Conservation (phyloP, 2,329 filamentous ascomycete genomes). For the Paecilomyces variotii region DNA sequence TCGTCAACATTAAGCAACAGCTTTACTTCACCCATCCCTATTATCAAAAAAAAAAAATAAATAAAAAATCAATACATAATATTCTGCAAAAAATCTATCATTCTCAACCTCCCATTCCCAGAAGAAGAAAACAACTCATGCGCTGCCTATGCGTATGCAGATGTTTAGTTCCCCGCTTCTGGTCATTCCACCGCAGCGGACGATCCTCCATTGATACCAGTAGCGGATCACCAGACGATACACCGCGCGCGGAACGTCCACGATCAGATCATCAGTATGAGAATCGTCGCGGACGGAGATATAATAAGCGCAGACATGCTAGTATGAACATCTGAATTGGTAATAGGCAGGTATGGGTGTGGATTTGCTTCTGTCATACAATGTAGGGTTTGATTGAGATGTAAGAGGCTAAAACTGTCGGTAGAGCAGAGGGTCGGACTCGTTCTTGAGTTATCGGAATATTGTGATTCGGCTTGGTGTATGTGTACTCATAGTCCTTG, state of each 20-base stretch:
- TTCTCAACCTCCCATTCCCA: too few species aligned
- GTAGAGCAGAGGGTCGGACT: too few species aligned
- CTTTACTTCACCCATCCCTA: too few species aligned
- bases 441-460: too few species aligned
- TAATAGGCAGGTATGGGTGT: neutral
- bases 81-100: too few species aligned
- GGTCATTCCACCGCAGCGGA: neutral
- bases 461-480: too few species aligned
- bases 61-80: too few species aligned
- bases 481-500: too few species aligned
- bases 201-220: neutral
- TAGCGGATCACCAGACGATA: neutral
- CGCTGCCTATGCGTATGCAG: neutral
- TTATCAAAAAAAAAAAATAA: too few species aligned
- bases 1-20: too few species aligned
- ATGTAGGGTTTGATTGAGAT: neutral
- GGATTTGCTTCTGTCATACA: neutral
- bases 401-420: too few species aligned
- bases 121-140: neutral
- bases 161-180: neutral
- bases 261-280: neutral
- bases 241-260: neutral
- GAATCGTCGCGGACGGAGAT: neutral
- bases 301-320: neutral
- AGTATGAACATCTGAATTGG: neutral